Percentiles rank a stretch among this genome's conserved stretches.
Evolutionary conservation across 2,329 filamentous ascomycete genomes (phyloP).

Genomic region (Penicillium janthinellum): DNA sequence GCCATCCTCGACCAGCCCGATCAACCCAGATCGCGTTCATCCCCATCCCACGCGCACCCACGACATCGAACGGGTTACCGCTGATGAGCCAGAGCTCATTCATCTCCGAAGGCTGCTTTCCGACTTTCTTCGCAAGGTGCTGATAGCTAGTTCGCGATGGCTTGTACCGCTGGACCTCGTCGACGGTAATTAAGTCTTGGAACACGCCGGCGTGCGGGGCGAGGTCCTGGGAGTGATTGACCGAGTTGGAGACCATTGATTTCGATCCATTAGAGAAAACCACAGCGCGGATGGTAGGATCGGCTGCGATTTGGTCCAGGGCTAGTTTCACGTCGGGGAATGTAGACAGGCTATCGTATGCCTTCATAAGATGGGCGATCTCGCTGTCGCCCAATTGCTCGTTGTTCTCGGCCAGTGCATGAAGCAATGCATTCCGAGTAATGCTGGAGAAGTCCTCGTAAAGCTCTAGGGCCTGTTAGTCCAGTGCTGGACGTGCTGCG

Average conservation of each 20-base stretch:
- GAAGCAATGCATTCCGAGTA: constrained; percentile 62
- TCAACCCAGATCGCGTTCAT: constrained; percentile 70
- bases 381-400: constrained; percentile 49
- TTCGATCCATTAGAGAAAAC: constrained; percentile 72
- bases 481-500: background rate
- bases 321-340: constrained; percentile 65
- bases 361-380: constrained; percentile 58
- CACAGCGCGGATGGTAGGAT: constrained; percentile 54
- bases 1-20: constrained; percentile 63
- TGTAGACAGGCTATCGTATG: constrained; percentile 65
- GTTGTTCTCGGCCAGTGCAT: constrained; percentile 63
- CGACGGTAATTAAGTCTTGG: constrained; percentile 61
- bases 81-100: constrained; percentile 68
- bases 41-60: constrained; percentile 64
- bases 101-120: constrained; percentile 48
- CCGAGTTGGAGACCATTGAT: constrained; percentile 63
- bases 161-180: constrained; percentile 65
- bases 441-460: constrained; percentile 66
- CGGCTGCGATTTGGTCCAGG: constrained; percentile 51
- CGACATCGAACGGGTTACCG: constrained; percentile 72
- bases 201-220: constrained; percentile 53
- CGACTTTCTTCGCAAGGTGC: constrained; percentile 57
- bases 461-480: constrained; percentile 47
- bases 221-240: constrained; percentile 60
- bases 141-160: constrained; percentile 64